Evolutionary conservation across 441 rosid species (phyloP), one percentile per base, ranked within the genome.

Genomic region (Pelargonium myrrhifolium): DNA sequence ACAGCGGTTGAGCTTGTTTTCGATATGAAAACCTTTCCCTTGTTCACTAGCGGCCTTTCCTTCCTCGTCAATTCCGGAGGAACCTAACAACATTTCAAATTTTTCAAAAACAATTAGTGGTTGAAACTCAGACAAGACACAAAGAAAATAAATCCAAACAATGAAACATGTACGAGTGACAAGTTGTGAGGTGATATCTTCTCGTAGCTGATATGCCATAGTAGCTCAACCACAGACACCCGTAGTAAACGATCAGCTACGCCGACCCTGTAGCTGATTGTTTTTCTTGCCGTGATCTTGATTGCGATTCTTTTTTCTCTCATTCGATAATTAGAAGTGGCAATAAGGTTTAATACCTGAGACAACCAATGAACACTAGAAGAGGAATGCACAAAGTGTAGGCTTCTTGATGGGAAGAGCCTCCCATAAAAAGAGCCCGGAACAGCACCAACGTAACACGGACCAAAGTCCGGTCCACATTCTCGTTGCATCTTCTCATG

Each of bases 311-410:
- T n/a, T n/a, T n/a, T n/a, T n/a, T n/a, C n/a, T n/a, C n/a, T n/a
- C n/a, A n/a, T n/a, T n/a, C n/a, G n/a, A n/a, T n/a, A n/a, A n/a
- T n/a, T n/a, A n/a, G n/a, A n/a, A n/a, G n/a, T n/a, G n/a, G n/a
- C n/a, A n/a, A n/a, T n/a, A n/a, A 35, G 6, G 47, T 2, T 42
- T 10, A 12, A 45, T 11, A 84, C 86, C 82, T 80, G 81, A n/a
- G 86, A 85, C 28, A 85, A 85, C 86, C 82, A 85, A 59, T 83
- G 82, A 17, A 81, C 80, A 65, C 80, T 76, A 28, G 69, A 69
- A 58, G 76, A 72, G 51, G 84, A 79, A 65, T 81, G 84, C 31
- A 85, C 77, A 63, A 85, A 76, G 61, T 77, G 82, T 56, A 83
- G 61, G 66, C 69, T 68, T 9, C 72, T 74, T 2, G 78, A 67